Base-by-base conservation (phyloP, 306 rosid species). In the Dalbergia cultrata region DNA sequence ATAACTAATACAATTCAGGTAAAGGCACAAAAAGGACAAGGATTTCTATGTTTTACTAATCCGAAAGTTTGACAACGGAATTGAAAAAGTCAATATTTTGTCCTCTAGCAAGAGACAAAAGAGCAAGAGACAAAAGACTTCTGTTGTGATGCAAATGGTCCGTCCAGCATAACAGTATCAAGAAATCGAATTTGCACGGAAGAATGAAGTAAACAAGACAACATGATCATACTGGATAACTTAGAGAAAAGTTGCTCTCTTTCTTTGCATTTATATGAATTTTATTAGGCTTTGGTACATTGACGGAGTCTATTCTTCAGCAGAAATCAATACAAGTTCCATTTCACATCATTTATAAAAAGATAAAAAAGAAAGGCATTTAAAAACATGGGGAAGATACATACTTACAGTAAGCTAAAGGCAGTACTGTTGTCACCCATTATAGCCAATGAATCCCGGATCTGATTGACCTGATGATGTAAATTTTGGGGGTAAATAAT, bases 381-480 rank as follows among this genome's bases (percentile, higher is more conserved):
- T 57, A 18, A 56, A 80, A 73, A 50, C 17, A 21, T 39, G 59
- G 74, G 21, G 34, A 10, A 50, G 67, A 84, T 5, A 69, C 94
- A 53, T 91, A 95, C 99, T 87, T 95, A 98, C 9, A 98, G 99
- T 82, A 95, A 85, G 84, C 97, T 91, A 80, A 95, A 95, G 57
- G 98, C 99, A 50, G 99, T 95, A 68, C 94, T 95, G 84, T 93
- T 91, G 84, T 92, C 92, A 72, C 99, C 99, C 99, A 93, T 95
- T 34, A 90, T 75, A 87, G 98, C 98, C 85, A 95, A 85, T 17
- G 98, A 95, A 44, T 95, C 96, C 67, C 99, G 90, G 80, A 95
- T 95, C 86, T 91, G 98, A 86, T 95, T 95, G 70, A 95, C 93
- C 99, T 95, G 89, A 80, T 79, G 75, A 87, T 64, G 81, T 74